Evolutionary conservation across 768 basidiomycete genomes (phyloP).

Genomic region (Rubroboletus satanas): DNA sequence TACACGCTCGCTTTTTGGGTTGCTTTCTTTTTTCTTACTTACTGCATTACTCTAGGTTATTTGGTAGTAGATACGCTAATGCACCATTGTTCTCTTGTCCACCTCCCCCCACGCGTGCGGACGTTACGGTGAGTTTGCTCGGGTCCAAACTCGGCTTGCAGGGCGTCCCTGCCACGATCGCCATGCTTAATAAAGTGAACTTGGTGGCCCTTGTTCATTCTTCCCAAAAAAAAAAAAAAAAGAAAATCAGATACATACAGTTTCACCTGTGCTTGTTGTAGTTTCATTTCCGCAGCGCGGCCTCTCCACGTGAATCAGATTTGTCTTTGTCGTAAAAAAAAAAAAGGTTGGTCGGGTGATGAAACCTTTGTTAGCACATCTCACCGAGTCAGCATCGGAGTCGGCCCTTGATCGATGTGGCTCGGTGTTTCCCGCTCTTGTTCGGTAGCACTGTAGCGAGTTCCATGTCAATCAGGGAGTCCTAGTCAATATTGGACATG

Average conservation of each 20-base stretch:
- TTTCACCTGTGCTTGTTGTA: neutral
- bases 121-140: neutral
- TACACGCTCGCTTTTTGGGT: slow-evolving; percentile 3
- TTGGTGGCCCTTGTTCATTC: neutral
- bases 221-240: neutral
- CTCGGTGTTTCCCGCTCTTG: too few species aligned
- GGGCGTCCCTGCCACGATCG: neutral
- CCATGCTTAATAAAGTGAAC: neutral
- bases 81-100: neutral
- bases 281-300: neutral
- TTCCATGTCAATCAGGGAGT: too few species aligned
- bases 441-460: too few species aligned
- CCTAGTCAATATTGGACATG: too few species aligned
- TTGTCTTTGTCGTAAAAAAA: neutral
- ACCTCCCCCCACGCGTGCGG: too few species aligned
- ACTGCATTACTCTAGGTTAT: slow-evolving; percentile 8
- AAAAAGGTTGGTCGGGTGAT: neutral
- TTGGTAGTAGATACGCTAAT: slow-evolving; percentile 20
- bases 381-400: too few species aligned
- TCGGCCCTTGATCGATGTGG: too few species aligned
- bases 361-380: too few species aligned
- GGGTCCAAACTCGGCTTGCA: neutral
- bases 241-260: neutral
- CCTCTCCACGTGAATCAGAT: neutral
- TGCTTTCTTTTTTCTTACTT: neutral